phyloP scores from a whole-genome alignment of 2,329 filamentous ascomycete species.

The Aspergillus eucalypticola region DNA sequence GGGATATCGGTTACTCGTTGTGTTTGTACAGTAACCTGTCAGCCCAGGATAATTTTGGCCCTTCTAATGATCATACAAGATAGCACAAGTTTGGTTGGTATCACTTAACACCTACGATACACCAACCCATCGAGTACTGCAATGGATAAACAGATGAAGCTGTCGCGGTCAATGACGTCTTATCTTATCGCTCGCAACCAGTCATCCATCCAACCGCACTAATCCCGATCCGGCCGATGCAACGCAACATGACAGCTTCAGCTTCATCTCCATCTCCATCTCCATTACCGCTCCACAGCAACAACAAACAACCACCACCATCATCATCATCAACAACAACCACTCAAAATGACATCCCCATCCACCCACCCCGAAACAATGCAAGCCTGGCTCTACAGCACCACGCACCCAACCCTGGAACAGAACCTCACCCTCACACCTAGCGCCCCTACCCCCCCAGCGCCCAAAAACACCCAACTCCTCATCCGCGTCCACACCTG shows the following conservation, averaged over 20 bases:
- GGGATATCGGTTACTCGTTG: too few relatives aligned
- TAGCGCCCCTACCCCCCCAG: constrained; percentile 44
- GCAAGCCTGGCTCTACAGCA: constrained; percentile 60
- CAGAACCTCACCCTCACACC: constrained; percentile 54
- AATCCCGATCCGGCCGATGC: background rate
- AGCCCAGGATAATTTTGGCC: too few relatives aligned
- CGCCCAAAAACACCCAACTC: constrained; percentile 48
- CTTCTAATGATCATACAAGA: too few relatives aligned
- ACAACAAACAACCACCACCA: background rate
- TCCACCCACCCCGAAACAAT: constrained; percentile 41
- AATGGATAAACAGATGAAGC: too few relatives aligned
- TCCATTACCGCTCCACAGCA: background rate
- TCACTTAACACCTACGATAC: too few relatives aligned
- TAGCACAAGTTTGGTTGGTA: too few relatives aligned
- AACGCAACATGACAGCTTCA: background rate
- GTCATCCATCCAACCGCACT: background rate
- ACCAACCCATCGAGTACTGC: too few relatives aligned
- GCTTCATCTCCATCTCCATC: background rate
- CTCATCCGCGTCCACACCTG: constrained; percentile 58
- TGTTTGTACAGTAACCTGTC: too few relatives aligned
- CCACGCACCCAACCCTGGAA: constrained; percentile 51
- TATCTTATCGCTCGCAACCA: background rate
- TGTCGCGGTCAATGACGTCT: too few relatives aligned
- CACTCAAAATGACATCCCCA: background rate
- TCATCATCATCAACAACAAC: background rate